Percentiles rank a stretch among this genome's conserved stretches.
Evolutionary conservation across 257 asterid species (phyloP).

Genomic region (Cinchona pubescens): DNA sequence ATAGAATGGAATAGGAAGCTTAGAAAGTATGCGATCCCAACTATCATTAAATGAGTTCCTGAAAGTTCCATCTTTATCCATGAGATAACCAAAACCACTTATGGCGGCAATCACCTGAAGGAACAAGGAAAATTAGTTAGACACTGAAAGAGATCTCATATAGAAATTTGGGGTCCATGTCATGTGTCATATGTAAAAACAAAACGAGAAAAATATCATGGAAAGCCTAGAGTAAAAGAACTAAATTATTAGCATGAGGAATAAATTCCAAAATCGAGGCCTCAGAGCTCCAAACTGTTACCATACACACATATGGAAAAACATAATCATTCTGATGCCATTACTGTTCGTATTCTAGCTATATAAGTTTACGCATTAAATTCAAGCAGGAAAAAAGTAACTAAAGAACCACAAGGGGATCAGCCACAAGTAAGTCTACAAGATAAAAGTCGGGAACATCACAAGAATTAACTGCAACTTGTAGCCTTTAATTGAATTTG

Average conservation of each 20-base stretch:
- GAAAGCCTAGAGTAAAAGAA: background rate
- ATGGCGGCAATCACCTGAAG: slow-evolving; percentile 42
- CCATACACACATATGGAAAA: too few species aligned
- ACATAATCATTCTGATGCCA: too few species aligned
- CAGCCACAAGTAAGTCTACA: background rate
- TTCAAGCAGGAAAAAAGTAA: background rate
- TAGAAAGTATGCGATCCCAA: slow-evolving; percentile 55
- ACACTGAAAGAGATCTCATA: background rate
- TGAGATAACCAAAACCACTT: slow-evolving; percentile 34
- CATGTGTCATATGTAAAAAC: background rate
- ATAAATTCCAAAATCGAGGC: background rate
- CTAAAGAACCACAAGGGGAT: background rate
- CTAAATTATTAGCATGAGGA: background rate
- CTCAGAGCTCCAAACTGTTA: too few species aligned
- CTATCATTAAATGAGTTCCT: slow-evolving; percentile 49
- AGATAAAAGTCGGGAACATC: background rate
- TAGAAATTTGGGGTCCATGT: background rate
- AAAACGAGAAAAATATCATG: background rate
- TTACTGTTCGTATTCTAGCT: too few species aligned
- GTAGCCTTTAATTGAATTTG: too few species aligned
- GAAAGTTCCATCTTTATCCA: slow-evolving; percentile 54
- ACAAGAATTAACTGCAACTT: background rate
- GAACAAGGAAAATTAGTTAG: slow-evolving; percentile 4
- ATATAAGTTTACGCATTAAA: background rate
- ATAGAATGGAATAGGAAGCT: slow-evolving; percentile 54